These are phyloP conservation scores for Akanthomyces lecanii DNA, from an alignment of 2,329 filamentous ascomycete genomes.

Conservation along the genomic window DNA sequence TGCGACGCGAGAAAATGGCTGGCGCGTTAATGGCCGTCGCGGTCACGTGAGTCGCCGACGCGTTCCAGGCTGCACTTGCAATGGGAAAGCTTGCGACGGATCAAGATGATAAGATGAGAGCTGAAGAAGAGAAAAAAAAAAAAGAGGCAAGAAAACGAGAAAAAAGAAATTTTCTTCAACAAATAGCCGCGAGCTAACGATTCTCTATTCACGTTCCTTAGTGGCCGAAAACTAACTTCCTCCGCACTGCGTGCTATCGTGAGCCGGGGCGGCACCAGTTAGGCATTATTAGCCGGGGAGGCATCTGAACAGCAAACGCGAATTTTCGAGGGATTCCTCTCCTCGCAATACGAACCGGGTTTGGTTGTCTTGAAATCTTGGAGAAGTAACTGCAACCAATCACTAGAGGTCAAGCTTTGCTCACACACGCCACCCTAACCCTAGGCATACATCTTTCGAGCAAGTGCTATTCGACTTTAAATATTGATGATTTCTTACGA, in stretches of 20 bases:
- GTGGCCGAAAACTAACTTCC: not conserved
- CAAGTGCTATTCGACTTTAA: too few species aligned
- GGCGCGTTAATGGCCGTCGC: constrained; percentile 39
- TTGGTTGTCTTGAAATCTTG: too few species aligned
- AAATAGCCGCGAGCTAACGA: not conserved
- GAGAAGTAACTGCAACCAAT: too few species aligned
- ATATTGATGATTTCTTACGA: too few species aligned
- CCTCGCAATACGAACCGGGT: too few species aligned
- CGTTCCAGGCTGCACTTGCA: not conserved
- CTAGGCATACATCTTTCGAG: too few species aligned
- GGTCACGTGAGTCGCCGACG: constrained; percentile 32
- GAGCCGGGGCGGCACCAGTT: not conserved
- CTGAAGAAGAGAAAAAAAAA: not conserved
- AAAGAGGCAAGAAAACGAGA: not conserved
- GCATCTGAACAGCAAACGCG: not conserved
- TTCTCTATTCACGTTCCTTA: not conserved
- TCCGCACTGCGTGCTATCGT: not conserved
- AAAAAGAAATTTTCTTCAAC: not conserved
- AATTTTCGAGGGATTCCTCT: not conserved
- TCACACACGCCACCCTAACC: too few species aligned
- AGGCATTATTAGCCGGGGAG: not conserved
- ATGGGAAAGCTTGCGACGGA: not conserved
- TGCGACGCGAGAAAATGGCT: constrained; percentile 38
- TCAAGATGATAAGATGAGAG: not conserved
- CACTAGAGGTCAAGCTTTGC: too few species aligned